Percentiles rank a stretch among this genome's conserved stretches.
These are phyloP conservation scores for Metarhizium anisopliae DNA, from an alignment of 2,329 filamentous ascomycete genomes.

Conservation along the genomic window DNA sequence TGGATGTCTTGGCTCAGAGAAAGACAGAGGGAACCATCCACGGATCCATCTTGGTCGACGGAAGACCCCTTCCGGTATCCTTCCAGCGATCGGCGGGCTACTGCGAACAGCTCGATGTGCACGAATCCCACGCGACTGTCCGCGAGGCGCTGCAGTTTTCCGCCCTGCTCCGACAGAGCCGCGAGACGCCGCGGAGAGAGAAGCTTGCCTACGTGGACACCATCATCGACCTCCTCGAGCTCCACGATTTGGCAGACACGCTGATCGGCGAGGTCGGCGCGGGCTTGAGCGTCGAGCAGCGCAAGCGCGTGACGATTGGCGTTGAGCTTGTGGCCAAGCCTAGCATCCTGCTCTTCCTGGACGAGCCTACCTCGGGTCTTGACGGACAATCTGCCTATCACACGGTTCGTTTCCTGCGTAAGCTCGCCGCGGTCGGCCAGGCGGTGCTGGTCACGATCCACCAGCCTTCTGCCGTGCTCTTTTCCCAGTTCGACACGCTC, in stretches of 20 bases:
- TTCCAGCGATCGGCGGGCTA: slow-evolving; percentile 77
- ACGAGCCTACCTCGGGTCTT: slow-evolving; percentile 56
- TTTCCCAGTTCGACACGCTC: slow-evolving; percentile 57
- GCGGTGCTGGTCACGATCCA: slow-evolving; percentile 63
- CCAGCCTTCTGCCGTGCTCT: slow-evolving; percentile 58
- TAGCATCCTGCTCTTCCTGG: slow-evolving; percentile 49
- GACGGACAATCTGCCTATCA: slow-evolving; percentile 62
- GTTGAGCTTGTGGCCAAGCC: slow-evolving; percentile 55
- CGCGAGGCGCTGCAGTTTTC: slow-evolving; percentile 56
- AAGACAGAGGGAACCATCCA: slow-evolving; percentile 69
- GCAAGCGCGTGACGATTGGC: slow-evolving; percentile 48
- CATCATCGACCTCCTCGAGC: slow-evolving; percentile 57
- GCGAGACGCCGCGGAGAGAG: slow-evolving; percentile 52
- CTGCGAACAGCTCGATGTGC: slow-evolving; percentile 73
- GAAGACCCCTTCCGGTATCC: slow-evolving; percentile 58
- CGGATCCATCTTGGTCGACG: slow-evolving; percentile 70
- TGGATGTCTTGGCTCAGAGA: slow-evolving; percentile 74
- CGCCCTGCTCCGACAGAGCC: slow-evolving; percentile 63
- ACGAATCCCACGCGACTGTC: slow-evolving; percentile 53
- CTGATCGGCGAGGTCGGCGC: slow-evolving; percentile 41
- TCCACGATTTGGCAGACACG: slow-evolving; percentile 38
- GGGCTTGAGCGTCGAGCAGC: slow-evolving; percentile 28
- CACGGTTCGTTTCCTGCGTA: slow-evolving; percentile 56
- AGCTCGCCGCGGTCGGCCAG: slow-evolving; percentile 57
- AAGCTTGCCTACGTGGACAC: slow-evolving; percentile 71